Base-by-base conservation (phyloP, 2,329 filamentous ascomycete species). In the Colletotrichum chrysophilum region DNA sequence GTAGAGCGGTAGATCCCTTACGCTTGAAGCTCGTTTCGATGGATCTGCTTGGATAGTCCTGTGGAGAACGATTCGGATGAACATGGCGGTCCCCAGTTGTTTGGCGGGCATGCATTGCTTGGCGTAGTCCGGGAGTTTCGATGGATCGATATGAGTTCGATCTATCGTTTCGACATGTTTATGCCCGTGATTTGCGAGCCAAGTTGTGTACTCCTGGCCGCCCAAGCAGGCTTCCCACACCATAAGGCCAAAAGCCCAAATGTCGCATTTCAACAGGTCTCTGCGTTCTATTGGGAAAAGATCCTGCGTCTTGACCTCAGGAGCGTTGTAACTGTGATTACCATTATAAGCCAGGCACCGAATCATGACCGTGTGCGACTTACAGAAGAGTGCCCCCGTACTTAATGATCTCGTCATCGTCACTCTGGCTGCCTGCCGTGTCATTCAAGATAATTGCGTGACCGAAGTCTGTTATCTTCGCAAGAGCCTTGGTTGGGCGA, bases 311-410 rank as follows among this genome's bases (percentile, higher is more conserved):
- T 48, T 48, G 10, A 48, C 43, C 2, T 48, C 43, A n/a, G 43
- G 43, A 1, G 43, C 43, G n/a, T 48, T 48, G 43, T 48, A 48
- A 12, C 43, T 48, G n/a, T 48, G 18, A n/a, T 21, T 0, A 48
- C 0, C 2, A 12, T 48, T 1, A 12, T 48, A 0, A 48, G 38
- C 18, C 5, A 43, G 1, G 0, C 0, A 48, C n/a, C 43, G 7
- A 48, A 12, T 1, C 43, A 48, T 1, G 43, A 4, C 10, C 0
- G 5, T 21, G 5, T 48, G n/a, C 5, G 21, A 48, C 43, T 21
- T 48, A 48, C 43, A 48, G n/a, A 21, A 48, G n/a, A 3, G 43
- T 48, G 10, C 43, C 43, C 3, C 43, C 43, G 43, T 48, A 48
- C n/a, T 48, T 48, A 0, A 48, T 21, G n/a, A 48, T 48, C n/a